A percentile compares a stretch with the other conserved stretches of the same genome.
Evolutionary conservation across 2,329 filamentous ascomycete genomes (phyloP).

Genomic region (Diaporthe australafricana): DNA sequence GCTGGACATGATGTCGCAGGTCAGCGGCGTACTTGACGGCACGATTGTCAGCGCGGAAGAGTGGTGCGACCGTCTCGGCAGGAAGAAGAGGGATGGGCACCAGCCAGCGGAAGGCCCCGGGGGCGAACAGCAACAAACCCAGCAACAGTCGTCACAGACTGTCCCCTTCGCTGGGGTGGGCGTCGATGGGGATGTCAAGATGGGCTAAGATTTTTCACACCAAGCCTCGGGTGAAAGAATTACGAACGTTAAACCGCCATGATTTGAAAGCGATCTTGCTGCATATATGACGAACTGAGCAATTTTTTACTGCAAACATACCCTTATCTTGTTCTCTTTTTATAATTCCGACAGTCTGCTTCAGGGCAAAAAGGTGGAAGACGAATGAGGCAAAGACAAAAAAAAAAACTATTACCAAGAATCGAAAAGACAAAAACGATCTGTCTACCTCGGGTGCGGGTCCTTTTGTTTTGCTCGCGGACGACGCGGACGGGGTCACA

Average conservation of each 20-base stretch:
- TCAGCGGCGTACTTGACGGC: slow-evolving; percentile 87
- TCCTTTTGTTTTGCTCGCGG: background rate
- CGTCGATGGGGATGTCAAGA: slow-evolving; percentile 38
- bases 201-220: slow-evolving; percentile 25
- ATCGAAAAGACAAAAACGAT: slow-evolving; percentile 21
- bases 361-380: background rate
- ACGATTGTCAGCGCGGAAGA: slow-evolving; percentile 91
- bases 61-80: slow-evolving; percentile 86
- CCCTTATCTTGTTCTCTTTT: slow-evolving; percentile 6
- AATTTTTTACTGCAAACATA: slow-evolving; percentile 13
- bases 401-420: background rate
- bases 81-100: slow-evolving; percentile 50
- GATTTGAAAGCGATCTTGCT: slow-evolving; percentile 11
- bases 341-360: background rate
- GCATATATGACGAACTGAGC: slow-evolving; percentile 19
- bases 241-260: background rate
- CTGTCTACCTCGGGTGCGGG: background rate
- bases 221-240: background rate
- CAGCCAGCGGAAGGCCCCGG: slow-evolving; percentile 35
- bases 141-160: slow-evolving; percentile 36
- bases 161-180: slow-evolving; percentile 33
- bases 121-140: slow-evolving; percentile 44
- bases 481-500: background rate
- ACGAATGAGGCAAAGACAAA: slow-evolving; percentile 6
- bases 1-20: slow-evolving; percentile 93